Conservation (phyloP, 345 rosid species). For the Gossypium sturtianum region DNA sequence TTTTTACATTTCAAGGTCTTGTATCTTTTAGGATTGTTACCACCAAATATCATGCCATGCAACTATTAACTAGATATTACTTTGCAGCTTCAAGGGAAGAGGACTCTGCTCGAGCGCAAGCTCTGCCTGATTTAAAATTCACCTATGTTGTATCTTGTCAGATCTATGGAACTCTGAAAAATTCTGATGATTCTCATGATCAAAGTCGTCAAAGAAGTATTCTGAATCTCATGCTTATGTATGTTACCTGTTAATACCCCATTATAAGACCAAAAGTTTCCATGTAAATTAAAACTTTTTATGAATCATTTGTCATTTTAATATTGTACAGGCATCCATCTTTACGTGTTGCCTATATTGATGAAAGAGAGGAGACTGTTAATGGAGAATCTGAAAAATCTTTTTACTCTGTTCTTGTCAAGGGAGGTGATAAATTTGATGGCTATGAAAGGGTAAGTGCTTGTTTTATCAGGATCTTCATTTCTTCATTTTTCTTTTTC, state of each 20-base stretch:
- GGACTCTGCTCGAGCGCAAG: slow-evolving; percentile 35
- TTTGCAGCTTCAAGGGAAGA: slow-evolving; percentile 43
- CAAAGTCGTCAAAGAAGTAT: slow-evolving; percentile 65
- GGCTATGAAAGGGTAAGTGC: slow-evolving; percentile 41
- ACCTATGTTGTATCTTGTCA: slow-evolving; percentile 99
- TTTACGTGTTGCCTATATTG: slow-evolving; percentile 89
- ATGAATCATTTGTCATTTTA: slow-evolving; percentile 13
- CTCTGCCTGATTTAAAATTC: slow-evolving; percentile 86
- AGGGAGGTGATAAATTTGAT: slow-evolving; percentile 71
- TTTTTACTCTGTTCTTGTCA: slow-evolving; percentile 85
- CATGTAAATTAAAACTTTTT: not conserved
- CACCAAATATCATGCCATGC: slow-evolving; percentile 8
- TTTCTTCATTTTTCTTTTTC: not conserved
- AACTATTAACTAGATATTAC: not conserved
- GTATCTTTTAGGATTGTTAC: not conserved
- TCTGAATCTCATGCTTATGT: slow-evolving; percentile 78
- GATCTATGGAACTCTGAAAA: slow-evolving; percentile 77
- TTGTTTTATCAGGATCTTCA: not conserved
- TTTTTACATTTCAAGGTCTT: not conserved
- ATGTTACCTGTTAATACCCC: slow-evolving; percentile 41
- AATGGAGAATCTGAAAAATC: slow-evolving; percentile 47
- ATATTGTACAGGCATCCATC: slow-evolving; percentile 62
- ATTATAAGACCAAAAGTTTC: not conserved
- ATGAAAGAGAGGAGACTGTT: slow-evolving; percentile 66
- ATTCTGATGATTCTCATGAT: slow-evolving; percentile 44